Conservation (phyloP, 192 early-diverging fungal species). For the Backusella luteola region DNA sequence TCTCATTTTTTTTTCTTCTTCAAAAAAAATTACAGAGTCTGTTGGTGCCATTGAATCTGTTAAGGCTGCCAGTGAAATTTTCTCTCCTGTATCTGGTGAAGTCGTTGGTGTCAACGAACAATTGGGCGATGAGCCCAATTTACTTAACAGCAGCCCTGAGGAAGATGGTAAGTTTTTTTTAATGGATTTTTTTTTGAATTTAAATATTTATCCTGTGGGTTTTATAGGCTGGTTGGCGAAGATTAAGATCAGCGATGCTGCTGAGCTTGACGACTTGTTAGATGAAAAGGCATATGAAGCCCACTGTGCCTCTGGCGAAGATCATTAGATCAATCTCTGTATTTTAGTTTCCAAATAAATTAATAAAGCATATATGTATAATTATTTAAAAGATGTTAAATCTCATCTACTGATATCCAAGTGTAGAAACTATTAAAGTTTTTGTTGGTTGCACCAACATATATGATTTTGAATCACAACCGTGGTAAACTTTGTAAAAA, state of each 20-base stretch:
- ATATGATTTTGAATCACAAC: not conserved
- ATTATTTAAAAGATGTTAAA: not conserved
- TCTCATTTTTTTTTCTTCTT: not conserved
- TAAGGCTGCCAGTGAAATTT: constrained; percentile 93
- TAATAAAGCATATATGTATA: not conserved
- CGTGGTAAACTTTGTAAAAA: not conserved
- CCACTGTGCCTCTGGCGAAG: constrained; percentile 41
- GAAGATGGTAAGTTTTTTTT: constrained; percentile 57
- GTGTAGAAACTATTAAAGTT: not conserved
- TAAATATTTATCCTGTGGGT: constrained; percentile 9
- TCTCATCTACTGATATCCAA: not conserved
- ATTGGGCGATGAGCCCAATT: constrained; percentile 62
- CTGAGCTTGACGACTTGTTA: constrained; percentile 71
- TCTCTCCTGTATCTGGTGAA: constrained; percentile 80
- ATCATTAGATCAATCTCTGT: constrained; percentile 23
- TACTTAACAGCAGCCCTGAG: constrained; percentile 79
- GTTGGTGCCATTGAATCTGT: constrained; percentile 92
- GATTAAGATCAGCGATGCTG: constrained; percentile 71
- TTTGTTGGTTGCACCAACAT: not conserved
- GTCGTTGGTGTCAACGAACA: constrained; percentile 75
- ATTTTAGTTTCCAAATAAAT: constrained; percentile 7
- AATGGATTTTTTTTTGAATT: not conserved
- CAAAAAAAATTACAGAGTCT: constrained; percentile 37
- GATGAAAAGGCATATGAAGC: constrained; percentile 67
- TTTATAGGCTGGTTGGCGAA: constrained; percentile 87